These are phyloP conservation scores for Saccharomycopsis selenospora DNA, from an alignment of 805 yeast species.

Conservation along the genomic window DNA sequence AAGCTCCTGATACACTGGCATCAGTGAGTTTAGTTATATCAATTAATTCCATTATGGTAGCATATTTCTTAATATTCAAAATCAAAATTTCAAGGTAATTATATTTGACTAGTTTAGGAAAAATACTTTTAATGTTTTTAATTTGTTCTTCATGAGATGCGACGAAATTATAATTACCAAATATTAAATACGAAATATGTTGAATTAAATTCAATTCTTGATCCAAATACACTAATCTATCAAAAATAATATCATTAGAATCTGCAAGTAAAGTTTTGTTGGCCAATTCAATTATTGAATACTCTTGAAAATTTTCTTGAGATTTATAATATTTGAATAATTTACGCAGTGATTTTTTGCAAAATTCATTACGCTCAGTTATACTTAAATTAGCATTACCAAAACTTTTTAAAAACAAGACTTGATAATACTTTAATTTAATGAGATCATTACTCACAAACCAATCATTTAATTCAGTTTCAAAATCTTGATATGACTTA, in stretches of 20 bases:
- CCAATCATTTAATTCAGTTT: slow-evolving; percentile 30
- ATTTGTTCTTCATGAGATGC: slow-evolving; percentile 4
- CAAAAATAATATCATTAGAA: slow-evolving; percentile 16
- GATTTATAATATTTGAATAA: slow-evolving; percentile 8
- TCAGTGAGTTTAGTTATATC: slow-evolving; percentile 5
- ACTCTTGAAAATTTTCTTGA: slow-evolving; percentile 2
- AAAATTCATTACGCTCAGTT: slow-evolving; percentile 9
- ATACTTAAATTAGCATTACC: slow-evolving; percentile 5
- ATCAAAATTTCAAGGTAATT: slow-evolving; percentile 11
- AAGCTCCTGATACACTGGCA: neutral
- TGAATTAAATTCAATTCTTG: slow-evolving; percentile 14
- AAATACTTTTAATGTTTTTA: slow-evolving; percentile 4
- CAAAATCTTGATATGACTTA: slow-evolving; percentile 9
- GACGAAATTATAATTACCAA: slow-evolving; percentile 17
- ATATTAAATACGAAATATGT: slow-evolving; percentile 14
- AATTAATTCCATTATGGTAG: slow-evolving; percentile 10
- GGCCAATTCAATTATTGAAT: slow-evolving; percentile 6
- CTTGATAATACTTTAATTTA: slow-evolving; percentile 10
- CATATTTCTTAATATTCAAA: slow-evolving; percentile 11
- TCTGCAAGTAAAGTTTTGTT: slow-evolving; percentile 15
- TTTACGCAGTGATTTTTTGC: slow-evolving; percentile 6
- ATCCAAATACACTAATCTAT: slow-evolving; percentile 6
- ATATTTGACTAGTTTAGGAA: slow-evolving; percentile 6
- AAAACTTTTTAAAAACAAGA: slow-evolving; percentile 6
- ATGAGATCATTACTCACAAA: slow-evolving; percentile 29